A percentile compares a stretch with the other conserved stretches of the same genome.
These are phyloP conservation scores for Artemisia argyi DNA, from an alignment of 129 eudicot species.

Conservation along the genomic window DNA sequence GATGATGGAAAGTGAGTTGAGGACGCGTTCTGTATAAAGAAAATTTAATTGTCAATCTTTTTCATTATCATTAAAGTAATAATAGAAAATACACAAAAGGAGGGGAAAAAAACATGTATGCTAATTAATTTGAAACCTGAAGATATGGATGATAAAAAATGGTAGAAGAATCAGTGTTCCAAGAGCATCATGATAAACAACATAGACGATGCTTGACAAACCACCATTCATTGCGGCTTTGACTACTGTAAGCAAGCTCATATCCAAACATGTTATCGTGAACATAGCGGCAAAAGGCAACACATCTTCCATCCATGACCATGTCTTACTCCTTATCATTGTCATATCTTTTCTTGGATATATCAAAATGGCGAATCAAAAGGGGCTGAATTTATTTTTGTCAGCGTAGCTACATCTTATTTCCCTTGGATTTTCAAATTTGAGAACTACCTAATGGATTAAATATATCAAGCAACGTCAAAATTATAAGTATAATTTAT, in stretches of 20 bases:
- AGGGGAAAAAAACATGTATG: too few species aligned
- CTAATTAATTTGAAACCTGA: slow-evolving; percentile 6
- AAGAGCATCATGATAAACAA: slow-evolving; percentile 35
- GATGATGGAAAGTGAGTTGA: slow-evolving; percentile 21
- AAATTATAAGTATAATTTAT: not conserved
- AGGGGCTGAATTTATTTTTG: too few species aligned
- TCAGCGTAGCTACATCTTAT: too few species aligned
- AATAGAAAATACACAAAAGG: too few species aligned
- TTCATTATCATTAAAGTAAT: too few species aligned
- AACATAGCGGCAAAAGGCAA: slow-evolving; percentile 26
- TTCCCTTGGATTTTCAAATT: too few species aligned
- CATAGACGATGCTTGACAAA: slow-evolving; percentile 25
- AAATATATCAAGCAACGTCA: not conserved
- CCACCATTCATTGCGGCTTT: slow-evolving; percentile 39
- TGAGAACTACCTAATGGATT: not conserved
- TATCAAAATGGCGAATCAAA: not conserved
- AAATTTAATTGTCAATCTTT: not conserved
- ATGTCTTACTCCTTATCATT: not conserved
- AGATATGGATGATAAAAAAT: slow-evolving; percentile 21
- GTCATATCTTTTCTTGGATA: not conserved
- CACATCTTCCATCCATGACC: slow-evolving; percentile 6
- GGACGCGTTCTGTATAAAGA: slow-evolving; percentile 27
- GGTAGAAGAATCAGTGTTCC: slow-evolving; percentile 39
- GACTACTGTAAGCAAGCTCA: slow-evolving; percentile 20
- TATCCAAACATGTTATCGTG: slow-evolving; percentile 23